phyloP scores from a whole-genome alignment of 345 rosid genomes.

The Aethionema arabicum region DNA sequence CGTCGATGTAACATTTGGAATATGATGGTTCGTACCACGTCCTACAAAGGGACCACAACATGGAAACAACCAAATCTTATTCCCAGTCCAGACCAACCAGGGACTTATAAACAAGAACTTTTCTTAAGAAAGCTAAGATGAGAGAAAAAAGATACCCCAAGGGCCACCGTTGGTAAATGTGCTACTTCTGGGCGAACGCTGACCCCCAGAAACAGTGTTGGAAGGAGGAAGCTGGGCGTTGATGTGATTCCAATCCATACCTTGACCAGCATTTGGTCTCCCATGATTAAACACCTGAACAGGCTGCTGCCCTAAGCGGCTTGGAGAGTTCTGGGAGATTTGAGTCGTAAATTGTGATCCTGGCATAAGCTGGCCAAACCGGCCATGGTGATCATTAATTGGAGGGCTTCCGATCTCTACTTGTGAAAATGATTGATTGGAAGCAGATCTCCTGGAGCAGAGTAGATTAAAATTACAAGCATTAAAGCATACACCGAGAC shows the following conservation, averaged over 20 bases:
- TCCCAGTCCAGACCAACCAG: slow-evolving; percentile 13
- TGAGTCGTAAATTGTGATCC: slow-evolving; percentile 47
- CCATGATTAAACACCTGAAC: slow-evolving; percentile 54
- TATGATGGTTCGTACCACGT: slow-evolving; percentile 71
- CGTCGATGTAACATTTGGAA: slow-evolving; percentile 68
- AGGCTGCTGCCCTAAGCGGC: slow-evolving; percentile 91
- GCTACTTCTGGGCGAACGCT: slow-evolving; percentile 77
- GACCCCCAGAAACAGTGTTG: slow-evolving; percentile 56
- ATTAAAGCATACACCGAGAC: not conserved
- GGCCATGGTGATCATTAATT: slow-evolving; percentile 57
- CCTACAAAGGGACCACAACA: slow-evolving; percentile 49
- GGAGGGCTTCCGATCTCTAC: slow-evolving; percentile 73
- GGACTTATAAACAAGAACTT: not conserved
- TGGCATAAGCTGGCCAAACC: slow-evolving; percentile 52
- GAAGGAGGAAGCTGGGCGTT: slow-evolving; percentile 70
- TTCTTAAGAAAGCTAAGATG: not conserved
- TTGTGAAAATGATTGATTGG: slow-evolving; percentile 55
- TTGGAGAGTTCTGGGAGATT: slow-evolving; percentile 67
- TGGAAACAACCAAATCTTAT: slow-evolving; percentile 13
- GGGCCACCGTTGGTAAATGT: slow-evolving; percentile 64
- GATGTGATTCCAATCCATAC: slow-evolving; percentile 66
- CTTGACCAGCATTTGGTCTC: slow-evolving; percentile 51
- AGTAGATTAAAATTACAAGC: not conserved
- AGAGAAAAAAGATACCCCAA: slow-evolving; percentile 71
- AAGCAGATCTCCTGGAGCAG: slow-evolving; percentile 52